These are phyloP conservation scores for Lactarius vividus DNA, from an alignment of 768 basidiomycete genomes.

Conservation along the genomic window DNA sequence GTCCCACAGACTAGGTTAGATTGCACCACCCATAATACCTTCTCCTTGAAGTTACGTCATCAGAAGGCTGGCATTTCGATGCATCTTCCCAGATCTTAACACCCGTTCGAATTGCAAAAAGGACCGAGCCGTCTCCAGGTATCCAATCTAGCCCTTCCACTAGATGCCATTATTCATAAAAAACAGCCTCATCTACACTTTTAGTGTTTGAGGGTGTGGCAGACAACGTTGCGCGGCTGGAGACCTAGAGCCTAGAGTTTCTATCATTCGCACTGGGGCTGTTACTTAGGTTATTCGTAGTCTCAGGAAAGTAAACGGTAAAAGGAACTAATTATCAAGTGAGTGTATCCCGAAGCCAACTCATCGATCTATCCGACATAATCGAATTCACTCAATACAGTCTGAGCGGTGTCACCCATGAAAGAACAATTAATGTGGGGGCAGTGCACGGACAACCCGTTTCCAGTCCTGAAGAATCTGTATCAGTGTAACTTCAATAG, in stretches of 20 bases:
- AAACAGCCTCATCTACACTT: conserved; percentile 44
- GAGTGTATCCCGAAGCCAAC: background rate
- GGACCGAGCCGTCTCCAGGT: background rate
- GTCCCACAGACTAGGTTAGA: conserved; percentile 23
- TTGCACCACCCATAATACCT: background rate
- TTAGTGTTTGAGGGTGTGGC: conserved; percentile 50
- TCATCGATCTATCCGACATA: conserved; percentile 2
- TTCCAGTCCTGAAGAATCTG: conserved; percentile 37
- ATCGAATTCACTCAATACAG: background rate
- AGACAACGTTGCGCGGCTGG: conserved; percentile 45
- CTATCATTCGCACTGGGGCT: background rate
- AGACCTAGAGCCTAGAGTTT: conserved; percentile 13
- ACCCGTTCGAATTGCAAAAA: conserved; percentile 33
- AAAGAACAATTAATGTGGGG: conserved; percentile 22
- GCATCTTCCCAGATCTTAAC: conserved; percentile 43
- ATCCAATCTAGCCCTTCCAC: background rate
- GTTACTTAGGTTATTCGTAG: background rate
- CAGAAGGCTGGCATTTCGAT: conserved; percentile 53
- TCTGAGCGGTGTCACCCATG: background rate
- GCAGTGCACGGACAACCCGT: conserved; percentile 31
- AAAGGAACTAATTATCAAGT: background rate
- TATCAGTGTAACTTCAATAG: background rate
- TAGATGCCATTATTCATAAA: background rate
- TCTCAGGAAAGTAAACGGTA: background rate
- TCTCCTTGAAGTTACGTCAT: conserved; percentile 39